phyloP scores from a whole-genome alignment of 2,329 filamentous ascomycete genomes.

The Monilinia fructigena region DNA sequence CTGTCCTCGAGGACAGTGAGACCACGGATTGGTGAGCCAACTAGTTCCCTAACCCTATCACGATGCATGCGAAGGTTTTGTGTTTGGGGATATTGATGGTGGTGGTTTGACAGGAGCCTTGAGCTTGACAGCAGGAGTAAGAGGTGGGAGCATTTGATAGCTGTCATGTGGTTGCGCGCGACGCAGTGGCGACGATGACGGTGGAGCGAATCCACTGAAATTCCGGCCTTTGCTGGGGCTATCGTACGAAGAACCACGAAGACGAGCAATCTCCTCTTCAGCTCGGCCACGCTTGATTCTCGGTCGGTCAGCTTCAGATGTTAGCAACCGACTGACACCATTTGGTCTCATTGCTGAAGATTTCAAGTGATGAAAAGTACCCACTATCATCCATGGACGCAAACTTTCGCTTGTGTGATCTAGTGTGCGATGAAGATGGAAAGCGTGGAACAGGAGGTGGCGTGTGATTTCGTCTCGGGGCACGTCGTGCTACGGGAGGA shows the following conservation, averaged over 20 bases:
- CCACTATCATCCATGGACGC: slow-evolving; percentile 87
- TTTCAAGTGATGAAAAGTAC: slow-evolving; percentile 90
- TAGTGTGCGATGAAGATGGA: slow-evolving; percentile 61
- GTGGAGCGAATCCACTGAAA: slow-evolving; percentile 40
- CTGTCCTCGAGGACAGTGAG: slow-evolving; percentile 52
- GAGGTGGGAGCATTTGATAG: slow-evolving; percentile 66
- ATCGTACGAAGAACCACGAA: slow-evolving; percentile 88
- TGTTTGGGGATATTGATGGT: slow-evolving; percentile 86
- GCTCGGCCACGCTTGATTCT: slow-evolving; percentile 84
- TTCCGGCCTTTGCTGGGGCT: slow-evolving; percentile 75
- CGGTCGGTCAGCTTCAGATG: slow-evolving; percentile 77
- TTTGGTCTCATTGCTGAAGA: slow-evolving; percentile 80
- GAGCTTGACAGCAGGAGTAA: slow-evolving; percentile 83
- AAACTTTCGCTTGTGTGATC: slow-evolving; percentile 71
- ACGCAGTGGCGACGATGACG: slow-evolving; percentile 70
- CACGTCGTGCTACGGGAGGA: slow-evolving; percentile 70
- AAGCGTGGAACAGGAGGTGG: slow-evolving; percentile 68
- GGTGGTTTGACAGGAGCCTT: slow-evolving; percentile 57
- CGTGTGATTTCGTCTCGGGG: slow-evolving; percentile 62
- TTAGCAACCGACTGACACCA: slow-evolving; percentile 61
- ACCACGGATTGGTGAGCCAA: slow-evolving; percentile 71
- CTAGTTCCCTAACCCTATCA: slow-evolving; percentile 74
- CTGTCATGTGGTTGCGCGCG: slow-evolving; percentile 45
- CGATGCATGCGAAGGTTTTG: slow-evolving; percentile 89
- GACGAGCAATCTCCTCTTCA: slow-evolving; percentile 91